Conservation (phyloP, 106 monocot genomes). For the Allium cepa region DNA sequence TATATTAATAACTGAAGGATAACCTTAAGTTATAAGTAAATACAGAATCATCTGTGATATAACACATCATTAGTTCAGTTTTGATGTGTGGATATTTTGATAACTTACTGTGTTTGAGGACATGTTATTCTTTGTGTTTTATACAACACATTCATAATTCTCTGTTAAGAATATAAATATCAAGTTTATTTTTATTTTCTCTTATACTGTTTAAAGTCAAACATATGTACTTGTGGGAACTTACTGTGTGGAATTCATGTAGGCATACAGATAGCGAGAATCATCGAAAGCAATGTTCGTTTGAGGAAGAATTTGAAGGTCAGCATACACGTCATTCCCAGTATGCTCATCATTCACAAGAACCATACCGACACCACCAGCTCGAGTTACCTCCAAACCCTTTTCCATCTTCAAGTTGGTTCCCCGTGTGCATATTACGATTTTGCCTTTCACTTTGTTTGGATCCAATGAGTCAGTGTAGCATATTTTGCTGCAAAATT, state of each 20-base stretch:
- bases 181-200: too few relatives aligned
- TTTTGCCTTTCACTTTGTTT: slow-evolving; percentile 53
- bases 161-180: too few relatives aligned
- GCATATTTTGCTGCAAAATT: slow-evolving; percentile 16
- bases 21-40: too few relatives aligned
- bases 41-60: too few relatives aligned
- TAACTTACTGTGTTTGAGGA: too few relatives aligned
- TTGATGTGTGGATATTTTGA: too few relatives aligned
- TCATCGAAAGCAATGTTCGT: slow-evolving; percentile 27
- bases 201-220: too few relatives aligned
- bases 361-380: slow-evolving; percentile 62
- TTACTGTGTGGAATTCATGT: slow-evolving; percentile 43
- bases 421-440: slow-evolving; percentile 45
- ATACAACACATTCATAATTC: too few relatives aligned
- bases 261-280: slow-evolving; percentile 5
- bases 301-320: slow-evolving; percentile 42
- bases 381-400: slow-evolving; percentile 24
- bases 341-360: slow-evolving; percentile 20
- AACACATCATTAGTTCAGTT: too few relatives aligned
- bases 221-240: neutral
- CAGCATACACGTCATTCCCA: slow-evolving; percentile 10
- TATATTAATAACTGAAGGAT: too few relatives aligned
- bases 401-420: slow-evolving; percentile 11
- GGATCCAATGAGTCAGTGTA: slow-evolving; percentile 31
- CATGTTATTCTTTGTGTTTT: too few relatives aligned